Conservation (phyloP, 2,329 filamentous ascomycete species). For the Diaporthe ilicicola region DNA sequence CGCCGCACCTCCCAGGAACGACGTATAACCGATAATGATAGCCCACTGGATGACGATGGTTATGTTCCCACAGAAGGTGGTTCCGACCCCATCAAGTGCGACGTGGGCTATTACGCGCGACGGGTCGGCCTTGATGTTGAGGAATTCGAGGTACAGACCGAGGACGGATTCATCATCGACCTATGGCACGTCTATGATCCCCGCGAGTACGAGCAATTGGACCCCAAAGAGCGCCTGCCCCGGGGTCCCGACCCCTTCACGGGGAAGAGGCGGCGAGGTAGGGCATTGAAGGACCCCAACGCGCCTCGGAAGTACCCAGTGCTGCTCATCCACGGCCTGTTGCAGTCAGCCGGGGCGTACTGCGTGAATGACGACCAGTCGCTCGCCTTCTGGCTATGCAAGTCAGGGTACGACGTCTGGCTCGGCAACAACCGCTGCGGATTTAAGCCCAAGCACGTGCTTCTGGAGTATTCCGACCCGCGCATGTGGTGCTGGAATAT, state of each 20-base stretch:
- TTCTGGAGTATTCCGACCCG: slow-evolving; percentile 78
- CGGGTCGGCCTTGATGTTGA: slow-evolving; percentile 89
- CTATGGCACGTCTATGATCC: slow-evolving; percentile 93
- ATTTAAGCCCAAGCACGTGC: slow-evolving; percentile 78
- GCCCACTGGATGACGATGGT: slow-evolving; percentile 54
- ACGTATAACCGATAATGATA: slow-evolving; percentile 52
- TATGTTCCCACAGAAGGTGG: slow-evolving; percentile 83
- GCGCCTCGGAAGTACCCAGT: slow-evolving; percentile 77
- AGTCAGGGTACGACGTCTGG: slow-evolving; percentile 94
- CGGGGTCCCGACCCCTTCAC: slow-evolving; percentile 72
- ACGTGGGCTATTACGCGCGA: slow-evolving; percentile 86
- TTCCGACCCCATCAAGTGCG: slow-evolving; percentile 78
- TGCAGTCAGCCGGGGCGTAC: slow-evolving; percentile 89
- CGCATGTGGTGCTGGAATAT: slow-evolving; percentile 99
- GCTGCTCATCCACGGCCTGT: slow-evolving; percentile 84
- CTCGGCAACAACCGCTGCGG: slow-evolving; percentile 93
- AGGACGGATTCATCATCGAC: slow-evolving; percentile 90
- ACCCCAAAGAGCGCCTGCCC: slow-evolving; percentile 57
- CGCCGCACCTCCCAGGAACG: slow-evolving; percentile 48
- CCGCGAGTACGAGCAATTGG: slow-evolving; percentile 68
- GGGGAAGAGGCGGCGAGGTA: slow-evolving; percentile 43
- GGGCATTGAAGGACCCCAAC: slow-evolving; percentile 46
- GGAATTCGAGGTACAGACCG: slow-evolving; percentile 84
- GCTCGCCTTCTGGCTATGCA: slow-evolving; percentile 90
- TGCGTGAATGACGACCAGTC: slow-evolving; percentile 91